Evolutionary conservation across 2,329 filamentous ascomycete genomes (phyloP).

Genomic region (Tolypocladium cylindrosporum): DNA sequence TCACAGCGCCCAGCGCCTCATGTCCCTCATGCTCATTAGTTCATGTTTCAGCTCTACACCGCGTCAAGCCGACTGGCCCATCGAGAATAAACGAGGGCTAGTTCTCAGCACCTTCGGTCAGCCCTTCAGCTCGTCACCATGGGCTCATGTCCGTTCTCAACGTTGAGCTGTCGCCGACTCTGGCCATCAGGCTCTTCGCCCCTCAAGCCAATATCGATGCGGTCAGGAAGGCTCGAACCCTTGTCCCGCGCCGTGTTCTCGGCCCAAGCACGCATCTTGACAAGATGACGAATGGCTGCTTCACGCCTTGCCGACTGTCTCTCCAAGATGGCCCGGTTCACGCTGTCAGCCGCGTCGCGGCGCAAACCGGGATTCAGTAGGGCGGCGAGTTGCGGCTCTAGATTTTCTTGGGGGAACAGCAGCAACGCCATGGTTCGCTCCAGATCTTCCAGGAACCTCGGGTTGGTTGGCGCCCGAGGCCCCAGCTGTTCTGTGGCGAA

Average conservation of each 20-base stretch:
- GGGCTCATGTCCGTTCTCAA: conserved; percentile 35
- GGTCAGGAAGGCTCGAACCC: conserved; percentile 19
- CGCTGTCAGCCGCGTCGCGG: conserved; percentile 71
- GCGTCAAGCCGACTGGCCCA: neutral
- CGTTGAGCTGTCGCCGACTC: conserved; percentile 9
- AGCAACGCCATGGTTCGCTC: conserved; percentile 90
- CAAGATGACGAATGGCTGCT: conserved; percentile 70
- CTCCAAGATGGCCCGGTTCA: conserved; percentile 80
- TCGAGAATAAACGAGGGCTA: neutral
- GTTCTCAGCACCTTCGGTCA: neutral
- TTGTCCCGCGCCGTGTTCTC: conserved; percentile 49
- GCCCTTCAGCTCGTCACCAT: conserved; percentile 40
- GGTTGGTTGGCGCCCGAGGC: conserved; percentile 73
- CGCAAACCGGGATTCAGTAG: conserved; percentile 73
- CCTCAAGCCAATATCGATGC: conserved; percentile 25
- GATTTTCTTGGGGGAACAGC: conserved; percentile 73
- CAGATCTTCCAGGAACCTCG: conserved; percentile 73
- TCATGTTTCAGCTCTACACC: neutral
- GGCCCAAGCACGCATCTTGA: conserved; percentile 77
- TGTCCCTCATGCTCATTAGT: neutral
- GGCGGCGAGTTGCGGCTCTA: conserved; percentile 64
- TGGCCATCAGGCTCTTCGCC: conserved; percentile 23
- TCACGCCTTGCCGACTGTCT: conserved; percentile 65
- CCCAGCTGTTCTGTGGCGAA: conserved; percentile 86
- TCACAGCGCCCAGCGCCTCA: neutral